Conservation (phyloP, 768 basidiomycete species). For the Podaxis sp. region DNA sequence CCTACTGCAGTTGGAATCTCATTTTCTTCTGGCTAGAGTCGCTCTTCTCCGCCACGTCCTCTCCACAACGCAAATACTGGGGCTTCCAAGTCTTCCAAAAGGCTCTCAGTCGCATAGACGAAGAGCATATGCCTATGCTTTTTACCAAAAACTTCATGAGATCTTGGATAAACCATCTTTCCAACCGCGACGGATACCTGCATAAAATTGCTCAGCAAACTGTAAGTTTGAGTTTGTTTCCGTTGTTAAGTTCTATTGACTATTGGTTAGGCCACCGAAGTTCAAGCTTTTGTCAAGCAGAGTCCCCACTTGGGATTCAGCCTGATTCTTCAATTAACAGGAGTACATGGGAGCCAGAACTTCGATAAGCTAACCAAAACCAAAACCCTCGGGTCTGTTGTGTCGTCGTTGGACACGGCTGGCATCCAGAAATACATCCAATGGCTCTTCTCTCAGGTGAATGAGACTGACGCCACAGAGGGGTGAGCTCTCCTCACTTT, state of each 20-base stretch:
- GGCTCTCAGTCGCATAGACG: conserved; percentile 65
- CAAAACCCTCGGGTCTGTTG: conserved; percentile 85
- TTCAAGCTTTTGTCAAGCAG: conserved; percentile 71
- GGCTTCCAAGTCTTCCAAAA: conserved; percentile 92
- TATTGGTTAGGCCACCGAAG: conserved; percentile 59
- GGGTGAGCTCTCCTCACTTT: conserved; percentile 34
- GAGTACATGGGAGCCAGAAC: conserved; percentile 77
- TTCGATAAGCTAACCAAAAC: conserved; percentile 93
- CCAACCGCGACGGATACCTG: conserved; percentile 82
- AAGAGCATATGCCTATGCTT: conserved; percentile 75
- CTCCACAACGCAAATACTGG: conserved; percentile 89
- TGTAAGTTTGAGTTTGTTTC: conserved; percentile 41
- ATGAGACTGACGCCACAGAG: conserved; percentile 37
- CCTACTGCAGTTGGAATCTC: conserved; percentile 6
- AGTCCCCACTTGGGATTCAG: conserved; percentile 83
- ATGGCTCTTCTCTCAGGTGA: conserved; percentile 65
- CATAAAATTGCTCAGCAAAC: conserved; percentile 87
- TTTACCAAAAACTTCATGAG: conserved; percentile 97
- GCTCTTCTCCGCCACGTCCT: conserved; percentile 80
- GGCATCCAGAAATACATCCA: conserved; percentile 79
- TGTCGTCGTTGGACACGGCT: conserved; percentile 67
- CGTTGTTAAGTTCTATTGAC: conserved; percentile 1
- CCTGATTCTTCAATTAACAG: conserved; percentile 81
- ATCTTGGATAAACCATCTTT: conserved; percentile 94
- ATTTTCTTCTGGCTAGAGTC: conserved; percentile 54